A percentile compares a stretch with the other conserved stretches of the same genome.
These are phyloP conservation scores for Syzygium malaccense DNA, from an alignment of 441 rosid species.

Conservation along the genomic window DNA sequence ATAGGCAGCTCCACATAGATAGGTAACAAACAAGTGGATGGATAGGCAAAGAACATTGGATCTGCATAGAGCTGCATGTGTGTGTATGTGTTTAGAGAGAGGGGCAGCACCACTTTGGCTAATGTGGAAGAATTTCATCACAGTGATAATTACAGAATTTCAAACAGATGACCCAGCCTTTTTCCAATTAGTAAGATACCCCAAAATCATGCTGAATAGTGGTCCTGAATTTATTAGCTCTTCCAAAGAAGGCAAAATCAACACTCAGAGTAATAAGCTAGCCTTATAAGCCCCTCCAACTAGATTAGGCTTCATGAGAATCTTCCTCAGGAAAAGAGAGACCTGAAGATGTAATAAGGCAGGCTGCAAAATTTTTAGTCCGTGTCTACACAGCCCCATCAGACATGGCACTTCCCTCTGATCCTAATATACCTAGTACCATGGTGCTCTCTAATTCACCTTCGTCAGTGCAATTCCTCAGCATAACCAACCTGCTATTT, in stretches of 20 bases:
- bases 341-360: neutral
- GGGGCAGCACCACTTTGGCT: too few relatives aligned
- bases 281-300: neutral
- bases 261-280: neutral
- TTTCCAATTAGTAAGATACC: too few relatives aligned
- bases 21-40: too few relatives aligned
- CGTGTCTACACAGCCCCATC: neutral
- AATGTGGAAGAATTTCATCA: neutral
- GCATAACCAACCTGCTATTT: neutral
- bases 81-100: too few relatives aligned
- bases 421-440: neutral
- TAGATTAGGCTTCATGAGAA: neutral
- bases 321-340: neutral
- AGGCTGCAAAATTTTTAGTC: neutral
- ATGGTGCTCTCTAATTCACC: neutral
- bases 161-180: too few relatives aligned
- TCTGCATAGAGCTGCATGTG: too few relatives aligned
- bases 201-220: too few relatives aligned
- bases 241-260: too few relatives aligned
- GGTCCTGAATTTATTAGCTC: too few relatives aligned
- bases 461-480: neutral
- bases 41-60: too few relatives aligned
- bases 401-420: neutral
- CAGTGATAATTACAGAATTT: neutral
- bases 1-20: too few relatives aligned